Evolutionary conservation across 305 asterid genomes (phyloP).

Genomic region (Ilex paraguariensis): DNA sequence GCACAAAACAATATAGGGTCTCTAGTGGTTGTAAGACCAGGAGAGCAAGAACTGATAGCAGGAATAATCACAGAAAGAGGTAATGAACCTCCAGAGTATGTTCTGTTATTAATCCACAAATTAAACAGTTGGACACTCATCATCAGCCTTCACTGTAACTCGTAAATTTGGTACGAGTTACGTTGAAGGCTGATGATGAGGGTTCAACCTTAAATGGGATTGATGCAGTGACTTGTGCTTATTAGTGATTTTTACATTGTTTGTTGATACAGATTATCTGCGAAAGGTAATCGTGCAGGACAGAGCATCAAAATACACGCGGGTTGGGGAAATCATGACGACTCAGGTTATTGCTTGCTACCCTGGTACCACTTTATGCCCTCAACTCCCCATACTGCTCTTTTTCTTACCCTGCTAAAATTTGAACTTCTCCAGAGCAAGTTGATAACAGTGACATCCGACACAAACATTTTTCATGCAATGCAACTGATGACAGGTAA

Average conservation of each 20-base stretch:
- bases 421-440: conserved; percentile 35
- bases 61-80: conserved; percentile 83
- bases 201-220: background rate
- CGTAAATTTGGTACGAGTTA: no score
- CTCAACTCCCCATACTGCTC: background rate
- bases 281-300: conserved; percentile 58
- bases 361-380: background rate
- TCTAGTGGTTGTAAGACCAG: conserved; percentile 69
- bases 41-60: conserved; percentile 54
- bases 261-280: conserved; percentile 46
- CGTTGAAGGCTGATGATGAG: no score
- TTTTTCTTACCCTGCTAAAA: conserved; percentile 8
- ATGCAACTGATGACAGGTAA: conserved; percentile 83
- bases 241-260: background rate
- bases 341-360: conserved; percentile 33
- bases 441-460: conserved; percentile 59
- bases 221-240: background rate
- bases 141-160: no score
- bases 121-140: background rate
- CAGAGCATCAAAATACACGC: conserved; percentile 59
- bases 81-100: conserved; percentile 6
- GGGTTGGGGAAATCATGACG: conserved; percentile 79
- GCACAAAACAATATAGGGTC: conserved; percentile 77
- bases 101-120: background rate
- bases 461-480: conserved; percentile 66